A percentile compares a stretch with the other conserved stretches of the same genome.
Evolutionary conservation across 2,329 filamentous ascomycete genomes (phyloP).

Genomic region (Nothophaeocryptopus gaeumannii): DNA sequence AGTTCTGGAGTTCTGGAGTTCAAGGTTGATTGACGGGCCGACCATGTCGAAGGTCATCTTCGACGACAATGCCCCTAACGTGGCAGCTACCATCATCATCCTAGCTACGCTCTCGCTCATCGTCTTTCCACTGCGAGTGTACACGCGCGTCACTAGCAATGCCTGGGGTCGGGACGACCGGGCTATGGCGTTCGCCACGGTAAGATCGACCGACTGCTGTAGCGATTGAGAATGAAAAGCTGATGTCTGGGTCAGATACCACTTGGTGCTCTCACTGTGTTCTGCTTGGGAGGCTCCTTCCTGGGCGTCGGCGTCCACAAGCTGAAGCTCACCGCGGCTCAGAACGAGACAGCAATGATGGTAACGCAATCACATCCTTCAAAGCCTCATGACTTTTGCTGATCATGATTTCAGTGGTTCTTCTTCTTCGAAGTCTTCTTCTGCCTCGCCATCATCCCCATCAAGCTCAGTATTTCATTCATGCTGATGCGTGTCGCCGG

Average conservation of each 20-base stretch:
- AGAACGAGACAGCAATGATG: slow-evolving; percentile 25
- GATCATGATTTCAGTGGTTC: slow-evolving; percentile 31
- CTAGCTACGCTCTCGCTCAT: slow-evolving; percentile 15
- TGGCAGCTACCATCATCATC: slow-evolving; percentile 24
- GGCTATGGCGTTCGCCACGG: slow-evolving; percentile 25
- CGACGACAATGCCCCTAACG: slow-evolving; percentile 22
- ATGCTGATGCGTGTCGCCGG: slow-evolving; percentile 38
- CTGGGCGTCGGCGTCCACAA: slow-evolving; percentile 35
- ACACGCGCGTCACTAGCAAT: slow-evolving; percentile 21
- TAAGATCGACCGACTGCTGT: slow-evolving; percentile 4
- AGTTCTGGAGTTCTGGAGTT: no score
- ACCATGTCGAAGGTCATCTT: slow-evolving; percentile 17
- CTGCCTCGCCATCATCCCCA: slow-evolving; percentile 36
- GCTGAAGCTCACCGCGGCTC: slow-evolving; percentile 19
- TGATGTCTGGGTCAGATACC: slow-evolving; percentile 19
- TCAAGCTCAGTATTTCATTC: slow-evolving; percentile 39
- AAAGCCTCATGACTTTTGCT: background rate
- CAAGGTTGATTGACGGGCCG: no score
- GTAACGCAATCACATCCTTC: slow-evolving; percentile 10
- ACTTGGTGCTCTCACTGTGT: slow-evolving; percentile 29
- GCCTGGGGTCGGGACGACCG: slow-evolving; percentile 35
- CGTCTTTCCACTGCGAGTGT: slow-evolving; percentile 23
- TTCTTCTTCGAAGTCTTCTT: slow-evolving; percentile 40
- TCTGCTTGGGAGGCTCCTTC: slow-evolving; percentile 32
- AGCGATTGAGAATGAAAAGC: background rate